Conservation (phyloP, 495 filamentous ascomycete species). For the Trichoderma parareesei region DNA sequence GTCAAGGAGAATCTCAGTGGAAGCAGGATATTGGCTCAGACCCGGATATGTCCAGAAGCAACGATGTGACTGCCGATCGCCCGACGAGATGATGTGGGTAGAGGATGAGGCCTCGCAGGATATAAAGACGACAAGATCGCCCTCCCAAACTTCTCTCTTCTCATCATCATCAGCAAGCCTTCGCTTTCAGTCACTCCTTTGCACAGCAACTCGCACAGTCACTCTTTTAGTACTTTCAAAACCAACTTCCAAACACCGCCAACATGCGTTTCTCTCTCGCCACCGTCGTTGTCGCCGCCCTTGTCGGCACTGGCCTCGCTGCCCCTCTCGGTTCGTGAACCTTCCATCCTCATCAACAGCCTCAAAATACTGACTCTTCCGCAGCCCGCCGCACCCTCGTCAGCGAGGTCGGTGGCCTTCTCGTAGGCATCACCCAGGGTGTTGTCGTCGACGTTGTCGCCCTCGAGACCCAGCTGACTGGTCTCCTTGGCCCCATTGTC, state of each 20-base stretch:
- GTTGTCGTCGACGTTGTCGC: neutral
- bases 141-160: neutral
- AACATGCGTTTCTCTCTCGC: slow-evolving; percentile 7
- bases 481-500: neutral
- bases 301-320: slow-evolving; percentile 1
- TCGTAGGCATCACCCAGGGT: neutral
- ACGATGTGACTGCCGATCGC: neutral
- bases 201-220: slow-evolving; percentile 4
- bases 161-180: slow-evolving; percentile 3
- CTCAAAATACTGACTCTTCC: neutral
- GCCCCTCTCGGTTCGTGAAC: neutral
- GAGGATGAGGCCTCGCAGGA: neutral
- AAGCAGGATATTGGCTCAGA: neutral
- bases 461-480: neutral
- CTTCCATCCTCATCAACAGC: neutral
- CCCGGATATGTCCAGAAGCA: neutral
- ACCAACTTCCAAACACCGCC: neutral
- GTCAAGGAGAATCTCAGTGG: neutral
- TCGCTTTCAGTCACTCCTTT: slow-evolving; percentile 7
- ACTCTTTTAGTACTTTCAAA: neutral
- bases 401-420: neutral
- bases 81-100: neutral
- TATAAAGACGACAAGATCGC: slow-evolving; percentile 5
- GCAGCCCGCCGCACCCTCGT: slow-evolving; percentile 1
- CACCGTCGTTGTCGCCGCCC: neutral